Evolutionary conservation across 306 rosid genomes (phyloP).

Genomic region (Argentina anserina): DNA sequence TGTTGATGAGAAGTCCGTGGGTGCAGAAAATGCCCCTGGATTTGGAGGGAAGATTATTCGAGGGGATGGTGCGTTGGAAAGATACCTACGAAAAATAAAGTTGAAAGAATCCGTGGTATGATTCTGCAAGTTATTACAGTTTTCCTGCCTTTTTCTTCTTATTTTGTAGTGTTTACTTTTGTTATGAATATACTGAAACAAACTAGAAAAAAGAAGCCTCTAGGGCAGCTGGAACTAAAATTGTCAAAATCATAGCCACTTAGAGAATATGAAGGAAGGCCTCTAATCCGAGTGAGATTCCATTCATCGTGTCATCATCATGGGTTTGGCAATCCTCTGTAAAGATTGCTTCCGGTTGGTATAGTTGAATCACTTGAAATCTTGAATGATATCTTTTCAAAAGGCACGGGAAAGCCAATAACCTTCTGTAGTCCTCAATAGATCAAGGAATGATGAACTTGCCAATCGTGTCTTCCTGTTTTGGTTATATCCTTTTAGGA

Average conservation of each 20-base stretch:
- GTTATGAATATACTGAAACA: not conserved
- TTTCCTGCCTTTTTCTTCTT: not conserved
- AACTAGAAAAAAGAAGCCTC: not conserved
- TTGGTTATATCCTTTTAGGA: slow-evolving; percentile 2
- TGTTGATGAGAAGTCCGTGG: slow-evolving; percentile 74
- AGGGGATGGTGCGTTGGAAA: slow-evolving; percentile 72
- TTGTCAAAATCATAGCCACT: not conserved
- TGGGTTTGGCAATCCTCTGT: not conserved
- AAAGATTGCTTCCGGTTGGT: not conserved
- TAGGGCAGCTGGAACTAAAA: not conserved
- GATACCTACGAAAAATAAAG: slow-evolving; percentile 45
- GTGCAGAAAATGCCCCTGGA: slow-evolving; percentile 48
- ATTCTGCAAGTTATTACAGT: slow-evolving; percentile 7
- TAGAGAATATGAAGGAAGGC: not conserved
- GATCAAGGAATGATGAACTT: not conserved
- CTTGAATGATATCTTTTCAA: not conserved
- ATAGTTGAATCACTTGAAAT: too few relatives aligned
- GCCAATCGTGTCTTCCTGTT: not conserved
- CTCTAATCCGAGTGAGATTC: not conserved
- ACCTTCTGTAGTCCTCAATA: not conserved
- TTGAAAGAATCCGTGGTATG: slow-evolving; percentile 55
- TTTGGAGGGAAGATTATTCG: slow-evolving; percentile 80
- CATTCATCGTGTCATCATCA: not conserved
- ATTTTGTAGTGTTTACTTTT: not conserved
- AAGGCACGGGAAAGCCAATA: not conserved